A percentile compares a stretch with the other conserved stretches of the same genome.
Conservation (phyloP, 768 basidiomycete genomes). For the Amanita pseudoporphyria region DNA sequence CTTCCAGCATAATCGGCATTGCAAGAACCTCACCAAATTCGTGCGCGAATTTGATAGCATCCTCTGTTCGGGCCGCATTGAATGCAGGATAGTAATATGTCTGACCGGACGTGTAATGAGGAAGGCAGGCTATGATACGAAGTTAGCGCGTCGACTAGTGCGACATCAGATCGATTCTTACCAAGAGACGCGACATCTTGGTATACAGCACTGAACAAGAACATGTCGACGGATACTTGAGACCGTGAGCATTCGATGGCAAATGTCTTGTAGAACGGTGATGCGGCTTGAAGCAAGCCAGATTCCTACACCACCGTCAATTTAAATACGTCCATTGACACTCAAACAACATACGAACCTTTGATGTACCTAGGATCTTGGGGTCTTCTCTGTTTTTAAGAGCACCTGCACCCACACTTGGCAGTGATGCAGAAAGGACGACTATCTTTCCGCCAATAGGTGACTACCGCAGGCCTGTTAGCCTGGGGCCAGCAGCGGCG, state of each 20-base stretch:
- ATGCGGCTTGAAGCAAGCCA: conserved; percentile 83
- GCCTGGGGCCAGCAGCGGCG: neutral
- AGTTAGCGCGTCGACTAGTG: neutral
- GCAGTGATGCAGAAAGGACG: conserved; percentile 76
- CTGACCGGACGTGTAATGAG: conserved; percentile 96
- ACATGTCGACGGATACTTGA: conserved; percentile 99
- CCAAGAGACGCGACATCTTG: conserved; percentile 94
- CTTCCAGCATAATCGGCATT: conserved; percentile 92
- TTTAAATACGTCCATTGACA: neutral
- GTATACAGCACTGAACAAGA: conserved; percentile 89
- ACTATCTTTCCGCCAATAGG: conserved; percentile 94
- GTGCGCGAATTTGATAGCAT: conserved; percentile 96
- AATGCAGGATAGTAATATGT: conserved; percentile 99
- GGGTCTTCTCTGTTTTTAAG: conserved; percentile 96
- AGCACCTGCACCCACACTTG: conserved; percentile 81
- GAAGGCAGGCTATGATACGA: conserved; percentile 62
- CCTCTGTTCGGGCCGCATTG: conserved; percentile 89
- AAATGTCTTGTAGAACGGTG: conserved; percentile 95
- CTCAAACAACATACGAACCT: conserved; percentile 35
- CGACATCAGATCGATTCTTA: conserved; percentile 24
- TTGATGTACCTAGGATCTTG: conserved; percentile 89
- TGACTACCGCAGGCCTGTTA: conserved; percentile 34
- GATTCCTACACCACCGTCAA: conserved; percentile 54
- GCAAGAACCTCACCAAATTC: conserved; percentile 92
- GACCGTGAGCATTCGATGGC: conserved; percentile 97